Evolutionary conservation across 495 filamentous ascomycete genomes (phyloP), one percentile per base, ranked within the genome.

Genomic region (Pyrenopolyporus hunteri): DNA sequence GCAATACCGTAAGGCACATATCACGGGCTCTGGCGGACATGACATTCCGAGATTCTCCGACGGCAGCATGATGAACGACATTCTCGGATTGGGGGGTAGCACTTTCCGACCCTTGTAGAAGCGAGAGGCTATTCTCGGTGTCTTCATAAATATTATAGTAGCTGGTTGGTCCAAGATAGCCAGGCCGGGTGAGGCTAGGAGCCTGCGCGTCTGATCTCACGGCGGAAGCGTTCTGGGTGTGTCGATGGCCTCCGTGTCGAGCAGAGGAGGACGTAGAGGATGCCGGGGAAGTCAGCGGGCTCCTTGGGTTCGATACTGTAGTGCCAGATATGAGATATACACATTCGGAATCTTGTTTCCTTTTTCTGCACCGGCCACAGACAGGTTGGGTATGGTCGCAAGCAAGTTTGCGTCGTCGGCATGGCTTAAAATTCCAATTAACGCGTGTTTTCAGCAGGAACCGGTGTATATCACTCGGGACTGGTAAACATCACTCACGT

Each of bases 111-210:
- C 58, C 58, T 5, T 60, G 57, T 6, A 66, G 46, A 16, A 60
- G 52, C 10, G 56, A 67, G 5, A 71, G 57, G 8, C 71, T 75
- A 26, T 73, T 59, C 14, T 71, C 63, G 1, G 70, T 67, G 16
- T 79, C 79, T 4, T 73, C 65, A 23, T 76, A 78, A 13, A 83
- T 76, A 22, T 80, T 74, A 2, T 79, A 80, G 55, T 75, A 83
- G 54, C 78, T 80, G 0, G 77, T 82, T 7, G 76, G 78, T 16
- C 82, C 80, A 10, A 83, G 59, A 51, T 82, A 83, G 0, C 80
- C 80, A 8, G 76, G 70, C 5, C 69, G 69, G 23, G 62, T 64
- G 5, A 71, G 71, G 25, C 76, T 58, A 71, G 80, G 72, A 64
- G 65, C 35, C 71, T 73, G 57, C 72, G 78, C 9, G 66, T 69